Percentiles rank a stretch among this genome's conserved stretches.
phyloP scores from a whole-genome alignment of 139 green algal species.

The Picochlorum sp. region DNA sequence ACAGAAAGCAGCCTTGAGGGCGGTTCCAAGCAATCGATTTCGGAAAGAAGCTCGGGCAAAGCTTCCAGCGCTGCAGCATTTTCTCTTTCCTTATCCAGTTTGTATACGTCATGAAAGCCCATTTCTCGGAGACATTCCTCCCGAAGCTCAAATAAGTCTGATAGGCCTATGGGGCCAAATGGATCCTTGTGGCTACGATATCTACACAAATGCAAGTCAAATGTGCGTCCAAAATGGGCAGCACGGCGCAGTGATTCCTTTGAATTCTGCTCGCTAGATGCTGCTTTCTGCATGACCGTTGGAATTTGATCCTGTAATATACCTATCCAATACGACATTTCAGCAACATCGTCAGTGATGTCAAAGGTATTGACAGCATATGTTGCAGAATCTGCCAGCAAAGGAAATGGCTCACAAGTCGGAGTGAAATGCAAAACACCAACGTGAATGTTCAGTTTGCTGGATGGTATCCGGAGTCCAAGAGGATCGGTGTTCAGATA shows the following conservation, averaged over 20 bases:
- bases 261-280: slow-evolving; percentile 22
- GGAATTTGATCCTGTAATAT: slow-evolving; percentile 66
- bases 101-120: slow-evolving; percentile 90
- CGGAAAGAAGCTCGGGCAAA: slow-evolving; percentile 81
- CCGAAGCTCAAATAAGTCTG: slow-evolving; percentile 89
- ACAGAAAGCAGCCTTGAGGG: slow-evolving; percentile 58
- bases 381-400: slow-evolving; percentile 60
- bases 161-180: slow-evolving; percentile 82
- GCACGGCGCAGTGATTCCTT: slow-evolving; percentile 48
- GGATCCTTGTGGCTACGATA: slow-evolving; percentile 45
- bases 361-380: slow-evolving; percentile 91
- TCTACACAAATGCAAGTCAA: slow-evolving; percentile 67
- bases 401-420: slow-evolving; percentile 71
- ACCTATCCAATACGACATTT: slow-evolving; percentile 80
- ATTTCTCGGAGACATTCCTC: slow-evolving; percentile 97
- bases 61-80: slow-evolving; percentile 81
- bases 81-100: slow-evolving; percentile 75
- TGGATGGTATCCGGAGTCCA: neutral
- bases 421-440: slow-evolving; percentile 92
- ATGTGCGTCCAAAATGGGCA: slow-evolving; percentile 62
- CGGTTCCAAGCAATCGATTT: slow-evolving; percentile 69
- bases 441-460: slow-evolving; percentile 57
- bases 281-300: slow-evolving; percentile 69
- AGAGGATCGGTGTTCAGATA: neutral
- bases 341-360: slow-evolving; percentile 56